phyloP scores from a whole-genome alignment of 2,329 filamentous ascomycete species.

The Bimuria novae-zelandiae region DNA sequence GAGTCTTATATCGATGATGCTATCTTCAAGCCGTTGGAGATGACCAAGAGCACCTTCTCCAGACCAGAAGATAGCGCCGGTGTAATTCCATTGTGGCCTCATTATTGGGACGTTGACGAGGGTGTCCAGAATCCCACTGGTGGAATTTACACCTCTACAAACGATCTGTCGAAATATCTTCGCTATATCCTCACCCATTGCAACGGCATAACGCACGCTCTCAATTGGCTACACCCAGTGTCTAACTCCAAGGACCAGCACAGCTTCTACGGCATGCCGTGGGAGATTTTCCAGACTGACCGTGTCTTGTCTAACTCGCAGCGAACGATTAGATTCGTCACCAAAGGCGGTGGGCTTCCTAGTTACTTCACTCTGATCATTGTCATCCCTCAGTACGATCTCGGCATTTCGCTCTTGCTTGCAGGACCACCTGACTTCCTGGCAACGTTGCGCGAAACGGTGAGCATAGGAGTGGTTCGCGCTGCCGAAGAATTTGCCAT shows the following conservation, averaged over 20 bases:
- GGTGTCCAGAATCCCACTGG: conserved; percentile 52
- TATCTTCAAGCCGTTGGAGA: conserved; percentile 46
- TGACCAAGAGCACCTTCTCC: conserved; percentile 35
- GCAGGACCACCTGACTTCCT: conserved; percentile 33
- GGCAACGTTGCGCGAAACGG: conserved; percentile 30
- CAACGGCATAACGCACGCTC: conserved; percentile 47
- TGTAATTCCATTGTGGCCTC: conserved; percentile 43
- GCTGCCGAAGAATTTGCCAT: conserved; percentile 49
- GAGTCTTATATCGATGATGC: conserved; percentile 44
- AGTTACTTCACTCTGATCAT: conserved; percentile 50
- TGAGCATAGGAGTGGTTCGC: conserved; percentile 36
- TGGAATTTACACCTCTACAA: conserved; percentile 49
- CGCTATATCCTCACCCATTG: conserved; percentile 50
- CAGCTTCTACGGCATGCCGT: conserved; percentile 54
- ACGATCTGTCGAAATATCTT: conserved; percentile 50
- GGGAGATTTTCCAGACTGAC: conserved; percentile 53
- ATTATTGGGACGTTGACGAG: conserved; percentile 49
- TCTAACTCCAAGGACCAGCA: conserved; percentile 44
- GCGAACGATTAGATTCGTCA: conserved; percentile 50
- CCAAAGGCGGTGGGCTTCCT: conserved; percentile 51
- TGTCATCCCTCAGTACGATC: conserved; percentile 50
- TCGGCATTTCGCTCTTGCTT: conserved; percentile 50
- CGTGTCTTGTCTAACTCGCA: conserved; percentile 42
- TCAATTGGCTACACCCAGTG: conserved; percentile 52
- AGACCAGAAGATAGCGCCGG: conserved; percentile 41